Conservation (phyloP, 225 moss, liverwort and hornwort genomes). For the Straminergon stramineum region DNA sequence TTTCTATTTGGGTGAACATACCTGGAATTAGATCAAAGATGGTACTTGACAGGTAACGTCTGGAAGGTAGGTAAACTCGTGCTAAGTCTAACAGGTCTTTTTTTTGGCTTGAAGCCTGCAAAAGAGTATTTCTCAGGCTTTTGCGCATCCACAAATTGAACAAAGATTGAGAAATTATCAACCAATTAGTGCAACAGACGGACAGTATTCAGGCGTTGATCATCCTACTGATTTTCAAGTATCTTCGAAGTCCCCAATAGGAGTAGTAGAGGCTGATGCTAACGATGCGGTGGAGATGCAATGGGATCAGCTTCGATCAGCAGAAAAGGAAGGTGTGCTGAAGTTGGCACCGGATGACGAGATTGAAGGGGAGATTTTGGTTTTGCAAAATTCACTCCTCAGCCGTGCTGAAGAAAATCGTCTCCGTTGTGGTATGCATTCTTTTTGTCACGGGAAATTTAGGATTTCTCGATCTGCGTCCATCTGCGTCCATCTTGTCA, state of each 20-base stretch:
- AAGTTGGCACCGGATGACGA: conserved; percentile 55
- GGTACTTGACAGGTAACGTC: background rate
- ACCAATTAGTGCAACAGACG: background rate
- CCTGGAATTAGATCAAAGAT: background rate
- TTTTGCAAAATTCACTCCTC: conserved; percentile 45
- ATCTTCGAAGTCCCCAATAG: background rate
- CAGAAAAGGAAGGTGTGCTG: conserved; percentile 35
- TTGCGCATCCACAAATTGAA: conserved; percentile 31
- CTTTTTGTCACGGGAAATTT: background rate
- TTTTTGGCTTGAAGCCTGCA: conserved; percentile 12
- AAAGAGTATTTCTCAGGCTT: conserved; percentile 19
- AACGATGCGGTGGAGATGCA: conserved; percentile 30
- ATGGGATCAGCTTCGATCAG: conserved; percentile 50
- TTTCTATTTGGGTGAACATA: background rate
- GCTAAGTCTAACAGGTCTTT: background rate
- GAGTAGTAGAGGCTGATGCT: conserved; percentile 6
- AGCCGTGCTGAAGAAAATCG: conserved; percentile 45
- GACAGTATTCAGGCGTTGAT: background rate
- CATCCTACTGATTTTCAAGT: conserved; percentile 1
- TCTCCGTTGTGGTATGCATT: conserved; percentile 37
- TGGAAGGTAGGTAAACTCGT: background rate
- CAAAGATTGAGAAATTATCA: conserved; percentile 33
- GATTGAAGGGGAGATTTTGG: conserved; percentile 52
- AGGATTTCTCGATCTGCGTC: background rate
- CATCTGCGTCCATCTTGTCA: background rate